These are phyloP conservation scores for Capsicum baccatum DNA, from an alignment of 257 asterid species.

Conservation along the genomic window DNA sequence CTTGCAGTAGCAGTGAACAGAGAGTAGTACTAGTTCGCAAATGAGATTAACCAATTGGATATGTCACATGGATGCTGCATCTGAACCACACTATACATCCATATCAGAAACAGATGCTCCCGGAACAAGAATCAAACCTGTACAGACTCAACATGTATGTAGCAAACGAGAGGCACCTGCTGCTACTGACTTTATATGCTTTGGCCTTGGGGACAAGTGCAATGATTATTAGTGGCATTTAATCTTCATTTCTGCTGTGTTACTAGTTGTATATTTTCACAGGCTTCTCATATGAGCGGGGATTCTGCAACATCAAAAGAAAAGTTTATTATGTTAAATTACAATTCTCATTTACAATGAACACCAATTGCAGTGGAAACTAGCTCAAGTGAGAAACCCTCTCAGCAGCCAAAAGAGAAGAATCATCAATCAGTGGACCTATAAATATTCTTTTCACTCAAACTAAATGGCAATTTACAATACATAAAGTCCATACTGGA, in stretches of 20 bases:
- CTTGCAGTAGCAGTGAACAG: not conserved
- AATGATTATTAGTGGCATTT: slow-evolving; percentile 2
- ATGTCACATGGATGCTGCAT: slow-evolving; percentile 6
- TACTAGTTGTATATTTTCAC: slow-evolving; percentile 15
- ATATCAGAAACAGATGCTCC: not conserved
- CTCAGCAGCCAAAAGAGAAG: not conserved
- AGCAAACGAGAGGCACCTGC: not conserved
- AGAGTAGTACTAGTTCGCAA: not conserved
- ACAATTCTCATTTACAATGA: not conserved
- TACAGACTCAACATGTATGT: slow-evolving; percentile 5
- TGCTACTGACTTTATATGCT: slow-evolving; percentile 17
- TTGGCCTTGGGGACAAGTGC: slow-evolving; percentile 13
- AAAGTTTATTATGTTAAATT: not conserved
- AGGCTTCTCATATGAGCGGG: not conserved
- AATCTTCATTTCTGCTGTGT: slow-evolving; percentile 20
- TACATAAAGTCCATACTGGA: not conserved
- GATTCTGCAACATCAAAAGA: slow-evolving; percentile 24
- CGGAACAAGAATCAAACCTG: slow-evolving; percentile 1
- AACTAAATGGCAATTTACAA: not conserved
- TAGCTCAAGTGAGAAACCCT: not conserved
- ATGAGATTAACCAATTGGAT: not conserved
- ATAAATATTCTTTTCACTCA: not conserved
- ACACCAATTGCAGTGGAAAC: not conserved
- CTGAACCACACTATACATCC: not conserved
- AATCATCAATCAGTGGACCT: not conserved